These are phyloP conservation scores for Marsdenia floribunda DNA, from an alignment of 257 asterid genomes.

Conservation along the genomic window DNA sequence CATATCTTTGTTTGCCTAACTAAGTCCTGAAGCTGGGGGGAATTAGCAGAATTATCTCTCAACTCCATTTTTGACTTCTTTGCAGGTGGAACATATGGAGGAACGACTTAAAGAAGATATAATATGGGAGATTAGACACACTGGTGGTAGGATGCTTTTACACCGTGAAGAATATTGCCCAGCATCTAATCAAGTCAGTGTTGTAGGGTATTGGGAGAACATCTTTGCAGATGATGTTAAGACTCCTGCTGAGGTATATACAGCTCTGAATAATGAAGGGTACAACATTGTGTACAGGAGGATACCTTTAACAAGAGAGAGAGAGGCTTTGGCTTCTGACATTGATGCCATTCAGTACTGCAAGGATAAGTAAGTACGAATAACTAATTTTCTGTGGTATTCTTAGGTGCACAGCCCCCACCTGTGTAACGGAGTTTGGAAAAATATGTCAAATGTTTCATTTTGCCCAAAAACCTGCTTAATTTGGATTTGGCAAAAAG, in stretches of 20 bases:
- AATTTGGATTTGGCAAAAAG: no score
- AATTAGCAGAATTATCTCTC: conserved; percentile 5
- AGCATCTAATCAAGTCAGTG: conserved; percentile 68
- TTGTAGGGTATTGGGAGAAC: conserved; percentile 96
- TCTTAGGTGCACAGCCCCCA: no score
- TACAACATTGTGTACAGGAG: conserved; percentile 62
- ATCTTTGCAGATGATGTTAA: conserved; percentile 77
- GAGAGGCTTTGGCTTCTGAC: conserved; percentile 91
- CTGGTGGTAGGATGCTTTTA: conserved; percentile 96
- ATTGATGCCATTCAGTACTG: conserved; percentile 91
- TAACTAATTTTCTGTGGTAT: conserved; percentile 8
- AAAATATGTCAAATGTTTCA: no score
- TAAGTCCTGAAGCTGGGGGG: conserved; percentile 13
- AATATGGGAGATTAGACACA: conserved; percentile 61
- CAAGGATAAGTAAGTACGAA: conserved; percentile 68
- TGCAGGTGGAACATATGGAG: conserved; percentile 96
- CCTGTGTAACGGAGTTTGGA: no score
- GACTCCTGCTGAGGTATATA: conserved; percentile 91
- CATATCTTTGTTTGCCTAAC: background rate
- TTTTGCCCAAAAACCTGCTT: no score
- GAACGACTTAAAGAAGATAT: conserved; percentile 92
- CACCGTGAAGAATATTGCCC: conserved; percentile 97
- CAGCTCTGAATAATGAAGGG: conserved; percentile 60
- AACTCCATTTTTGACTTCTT: conserved; percentile 21
- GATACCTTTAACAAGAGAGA: conserved; percentile 93